Evolutionary conservation across 352 stramenopile species (phyloP).

Genomic region (Nothophytophthora sp.): DNA sequence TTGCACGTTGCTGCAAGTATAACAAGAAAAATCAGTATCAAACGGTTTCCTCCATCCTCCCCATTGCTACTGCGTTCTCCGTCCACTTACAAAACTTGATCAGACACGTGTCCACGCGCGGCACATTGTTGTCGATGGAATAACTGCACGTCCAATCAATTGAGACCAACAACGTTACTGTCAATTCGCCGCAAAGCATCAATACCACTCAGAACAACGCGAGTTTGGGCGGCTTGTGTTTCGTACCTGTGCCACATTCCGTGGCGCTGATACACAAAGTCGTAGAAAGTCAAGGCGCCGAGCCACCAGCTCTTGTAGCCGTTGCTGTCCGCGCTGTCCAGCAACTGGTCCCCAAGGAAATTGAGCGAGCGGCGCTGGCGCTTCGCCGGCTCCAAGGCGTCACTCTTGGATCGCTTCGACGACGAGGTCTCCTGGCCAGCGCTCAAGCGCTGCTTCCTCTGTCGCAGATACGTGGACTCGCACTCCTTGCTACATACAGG

Average conservation of each 20-base stretch:
- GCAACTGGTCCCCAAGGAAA: slow-evolving; percentile 75
- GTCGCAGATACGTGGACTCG: slow-evolving; percentile 49
- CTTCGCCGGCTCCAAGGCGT: slow-evolving; percentile 36
- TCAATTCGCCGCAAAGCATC: no score
- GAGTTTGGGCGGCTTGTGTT: not conserved
- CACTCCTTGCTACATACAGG: slow-evolving; percentile 73
- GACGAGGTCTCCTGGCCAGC: slow-evolving; percentile 12
- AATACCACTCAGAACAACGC: not conserved
- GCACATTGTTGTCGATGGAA: slow-evolving; percentile 66
- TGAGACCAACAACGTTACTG: not conserved
- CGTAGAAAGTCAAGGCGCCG: slow-evolving; percentile 78
- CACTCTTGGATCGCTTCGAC: slow-evolving; percentile 39
- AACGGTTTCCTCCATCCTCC: no score
- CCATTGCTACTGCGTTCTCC: not conserved
- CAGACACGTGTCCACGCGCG: slow-evolving; percentile 67
- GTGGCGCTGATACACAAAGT: slow-evolving; percentile 86
- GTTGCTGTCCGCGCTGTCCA: slow-evolving; percentile 66
- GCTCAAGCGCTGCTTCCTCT: slow-evolving; percentile 40
- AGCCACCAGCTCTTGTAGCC: slow-evolving; percentile 90
- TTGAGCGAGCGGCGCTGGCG: slow-evolving; percentile 60
- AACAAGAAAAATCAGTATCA: slow-evolving; percentile 3
- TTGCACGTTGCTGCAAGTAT: slow-evolving; percentile 66
- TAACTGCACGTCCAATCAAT: slow-evolving; percentile 33
- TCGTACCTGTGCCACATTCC: slow-evolving; percentile 78
- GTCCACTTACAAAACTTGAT: slow-evolving; percentile 71